phyloP scores from a whole-genome alignment of 306 rosid species.

The Cicer bijugum region DNA sequence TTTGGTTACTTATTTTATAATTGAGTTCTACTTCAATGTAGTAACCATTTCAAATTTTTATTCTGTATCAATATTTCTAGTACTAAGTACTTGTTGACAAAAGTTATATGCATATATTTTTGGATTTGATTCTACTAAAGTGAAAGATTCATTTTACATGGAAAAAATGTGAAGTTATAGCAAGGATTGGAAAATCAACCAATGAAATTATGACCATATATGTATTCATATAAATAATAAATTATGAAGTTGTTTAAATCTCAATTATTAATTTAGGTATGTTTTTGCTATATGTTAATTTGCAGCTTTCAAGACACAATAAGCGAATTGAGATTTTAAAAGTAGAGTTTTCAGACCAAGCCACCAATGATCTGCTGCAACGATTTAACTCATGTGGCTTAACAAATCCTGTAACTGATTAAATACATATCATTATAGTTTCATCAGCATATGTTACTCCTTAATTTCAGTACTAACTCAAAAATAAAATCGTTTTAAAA shows the following conservation, averaged over 20 bases:
- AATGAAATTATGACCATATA: too few species aligned
- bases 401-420: background rate
- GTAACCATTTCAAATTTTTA: background rate
- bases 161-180: too few species aligned
- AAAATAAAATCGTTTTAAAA: background rate
- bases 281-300: too few species aligned
- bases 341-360: background rate
- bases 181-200: too few species aligned
- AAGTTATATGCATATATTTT: too few species aligned
- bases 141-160: too few species aligned
- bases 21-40: background rate
- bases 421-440: slow-evolving; percentile 9
- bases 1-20: background rate
- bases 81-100: background rate
- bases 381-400: slow-evolving; percentile 12
- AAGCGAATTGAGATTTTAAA: slow-evolving; percentile 22
- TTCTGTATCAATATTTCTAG: background rate
- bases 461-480: slow-evolving; percentile 34
- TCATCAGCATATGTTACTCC: slow-evolving; percentile 29
- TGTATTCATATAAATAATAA: too few species aligned
- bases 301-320: background rate
- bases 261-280: too few species aligned
- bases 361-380: slow-evolving; percentile 2
- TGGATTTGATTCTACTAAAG: too few species aligned
- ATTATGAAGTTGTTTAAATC: too few species aligned